Percentiles rank a stretch among this genome's conserved stretches.
Conservation (phyloP, 306 rosid species). For the Alnus glutinosa region DNA sequence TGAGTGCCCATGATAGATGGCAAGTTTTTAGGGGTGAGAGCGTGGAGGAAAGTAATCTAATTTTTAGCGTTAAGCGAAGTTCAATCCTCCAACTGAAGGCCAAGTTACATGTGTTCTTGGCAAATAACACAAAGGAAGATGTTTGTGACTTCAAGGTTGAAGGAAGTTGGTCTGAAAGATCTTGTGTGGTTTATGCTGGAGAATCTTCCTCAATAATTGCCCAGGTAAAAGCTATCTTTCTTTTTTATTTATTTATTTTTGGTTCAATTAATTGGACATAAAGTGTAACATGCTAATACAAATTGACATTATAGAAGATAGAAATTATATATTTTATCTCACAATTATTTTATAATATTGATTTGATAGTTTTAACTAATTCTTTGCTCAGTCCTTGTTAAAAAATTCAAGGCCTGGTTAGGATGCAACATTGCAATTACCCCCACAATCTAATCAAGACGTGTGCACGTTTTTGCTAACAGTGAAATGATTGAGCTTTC, state of each 20-base stretch:
- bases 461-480: no score
- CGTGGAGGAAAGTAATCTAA: slow-evolving; percentile 4
- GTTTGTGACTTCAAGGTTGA: slow-evolving; percentile 51
- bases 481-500: no score
- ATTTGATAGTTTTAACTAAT: no score
- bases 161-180: slow-evolving; percentile 57
- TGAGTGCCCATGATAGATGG: slow-evolving; percentile 37
- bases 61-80: slow-evolving; percentile 37
- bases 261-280: not conserved
- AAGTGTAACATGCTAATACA: not conserved
- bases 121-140: slow-evolving; percentile 40
- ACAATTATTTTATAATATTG: no score
- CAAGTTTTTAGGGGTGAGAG: slow-evolving; percentile 25
- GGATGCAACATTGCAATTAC: no score
- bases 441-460: no score
- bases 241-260: not conserved
- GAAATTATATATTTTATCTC: no score
- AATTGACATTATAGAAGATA: no score
- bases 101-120: slow-evolving; percentile 61
- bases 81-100: slow-evolving; percentile 45
- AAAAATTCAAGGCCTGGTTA: no score
- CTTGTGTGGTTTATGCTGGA: slow-evolving; percentile 55
- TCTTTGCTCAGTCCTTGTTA: no score
- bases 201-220: slow-evolving; percentile 42
- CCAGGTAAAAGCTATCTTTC: slow-evolving; percentile 22